Evolutionary conservation across 805 yeast species (phyloP).

Genomic region (Brettanomyces nanus): DNA sequence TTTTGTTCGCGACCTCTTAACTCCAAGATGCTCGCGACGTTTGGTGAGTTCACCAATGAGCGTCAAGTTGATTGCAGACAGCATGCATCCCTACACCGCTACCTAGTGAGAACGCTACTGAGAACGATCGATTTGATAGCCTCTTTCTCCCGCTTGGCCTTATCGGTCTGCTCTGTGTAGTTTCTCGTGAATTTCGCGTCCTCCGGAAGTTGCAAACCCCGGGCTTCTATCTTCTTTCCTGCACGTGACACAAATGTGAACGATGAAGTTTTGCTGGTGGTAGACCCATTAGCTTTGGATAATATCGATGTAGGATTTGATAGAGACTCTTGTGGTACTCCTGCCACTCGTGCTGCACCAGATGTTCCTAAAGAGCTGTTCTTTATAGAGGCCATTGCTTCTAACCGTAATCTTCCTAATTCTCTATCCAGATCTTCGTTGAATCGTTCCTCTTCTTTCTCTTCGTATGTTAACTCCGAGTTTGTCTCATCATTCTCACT

Average conservation of each 20-base stretch:
- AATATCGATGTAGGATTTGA: constrained; percentile 26
- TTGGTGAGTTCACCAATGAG: too few relatives aligned
- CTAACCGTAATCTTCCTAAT: constrained; percentile 43
- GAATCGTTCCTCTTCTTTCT: constrained; percentile 21
- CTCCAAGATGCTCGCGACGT: too few relatives aligned
- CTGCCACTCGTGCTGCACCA: too few relatives aligned
- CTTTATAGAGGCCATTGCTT: constrained; percentile 29
- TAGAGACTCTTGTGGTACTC: too few relatives aligned
- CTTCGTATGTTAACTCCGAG: constrained; percentile 20
- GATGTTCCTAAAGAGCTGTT: constrained; percentile 1
- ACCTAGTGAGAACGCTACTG: constrained; percentile 30
- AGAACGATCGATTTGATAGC: constrained; percentile 49
- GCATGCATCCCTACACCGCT: too few relatives aligned
- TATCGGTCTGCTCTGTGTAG: constrained; percentile 41
- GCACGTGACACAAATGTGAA: constrained; percentile 50
- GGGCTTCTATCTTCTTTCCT: constrained; percentile 39
- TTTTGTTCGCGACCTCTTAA: too few relatives aligned
- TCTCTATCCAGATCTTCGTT: constrained; percentile 41
- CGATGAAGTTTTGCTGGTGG: neutral
- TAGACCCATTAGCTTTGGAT: constrained; percentile 15
- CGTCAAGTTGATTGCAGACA: too few relatives aligned
- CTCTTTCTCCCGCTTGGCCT: constrained; percentile 44
- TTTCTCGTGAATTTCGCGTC: constrained; percentile 46
- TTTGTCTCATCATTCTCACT: constrained; percentile 9
- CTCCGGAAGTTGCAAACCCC: constrained; percentile 42